These are phyloP conservation scores for Olyra latifolia DNA, from an alignment of 176 grass and related monocot species.

Conservation along the genomic window DNA sequence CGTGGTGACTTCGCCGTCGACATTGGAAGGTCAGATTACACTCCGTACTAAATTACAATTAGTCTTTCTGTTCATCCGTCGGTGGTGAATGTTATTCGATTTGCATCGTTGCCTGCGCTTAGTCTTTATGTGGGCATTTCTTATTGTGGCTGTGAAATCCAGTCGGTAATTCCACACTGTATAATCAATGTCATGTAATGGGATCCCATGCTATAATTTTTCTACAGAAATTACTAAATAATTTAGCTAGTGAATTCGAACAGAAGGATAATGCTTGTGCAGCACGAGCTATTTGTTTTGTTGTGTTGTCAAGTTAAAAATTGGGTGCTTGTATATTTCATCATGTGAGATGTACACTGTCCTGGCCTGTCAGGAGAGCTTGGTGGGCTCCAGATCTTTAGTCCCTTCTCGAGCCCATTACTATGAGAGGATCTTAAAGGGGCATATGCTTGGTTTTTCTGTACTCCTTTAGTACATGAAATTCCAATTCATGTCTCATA, in stretches of 20 bases:
- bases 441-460: background rate
- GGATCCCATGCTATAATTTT: background rate
- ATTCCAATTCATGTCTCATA: background rate
- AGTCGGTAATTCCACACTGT: no score
- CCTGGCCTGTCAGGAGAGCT: background rate
- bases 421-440: background rate
- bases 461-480: background rate
- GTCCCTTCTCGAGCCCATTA: background rate
- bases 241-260: background rate
- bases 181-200: background rate
- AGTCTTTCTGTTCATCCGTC: background rate
- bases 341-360: background rate
- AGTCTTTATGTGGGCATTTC: background rate
- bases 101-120: background rate
- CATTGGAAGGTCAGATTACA: conserved; percentile 74
- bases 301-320: background rate
- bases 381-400: background rate
- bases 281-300: background rate
- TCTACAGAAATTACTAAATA: background rate
- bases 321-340: background rate
- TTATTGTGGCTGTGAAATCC: background rate
- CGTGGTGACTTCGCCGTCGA: conserved; percentile 86
- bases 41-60: background rate
- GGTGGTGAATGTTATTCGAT: background rate
- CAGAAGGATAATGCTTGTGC: background rate